Evolutionary conservation across 306 rosid genomes (phyloP), one percentile per base, ranked within the genome.

Genomic region (Begonia loranthoides): DNA sequence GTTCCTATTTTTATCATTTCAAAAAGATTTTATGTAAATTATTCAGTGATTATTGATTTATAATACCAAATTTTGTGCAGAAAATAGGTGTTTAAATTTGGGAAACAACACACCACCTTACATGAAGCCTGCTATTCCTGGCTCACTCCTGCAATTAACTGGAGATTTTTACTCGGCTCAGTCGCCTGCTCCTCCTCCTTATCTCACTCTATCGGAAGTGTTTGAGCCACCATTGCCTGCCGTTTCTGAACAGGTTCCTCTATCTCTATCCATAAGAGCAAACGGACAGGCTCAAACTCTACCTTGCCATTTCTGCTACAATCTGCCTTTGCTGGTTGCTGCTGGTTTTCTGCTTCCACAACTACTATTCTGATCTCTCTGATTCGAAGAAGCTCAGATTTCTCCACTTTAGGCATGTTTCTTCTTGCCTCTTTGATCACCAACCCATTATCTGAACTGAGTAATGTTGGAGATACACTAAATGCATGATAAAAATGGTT

Each of bases 201-300:
- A 67, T 61, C 73, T 92, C 43, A 54, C 66, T 13, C 60, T 19
- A 15, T 13, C 38, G 3, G 93, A 83, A 56, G 84, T 92, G 58
- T 2, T 1, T 1, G 99, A 92, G 79, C 51, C 86, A 28, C 80
- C 99, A 57, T 53, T 92, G 68, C 96, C 99, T 17, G 9, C 80
- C 8, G 66, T 70, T 19, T 15, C 51, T 24, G 0, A 1, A 6
- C 4, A n/a, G n/a, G n/a, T n/a, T n/a, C n/a, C 65, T 46, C 0
- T 33, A 33, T 44, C 74, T 2, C 13, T n/a, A n/a, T n/a, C n/a
- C n/a, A n/a, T n/a, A n/a, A n/a, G n/a, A n/a, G n/a, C 52, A 13
- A 80, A 71, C 34, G 73, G 80, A 10, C 86, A 80, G 60, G 76
- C 92, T 2, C 73, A 69, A 76, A 71, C 59, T 60, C 43, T 67